Conservation (phyloP, 1,284 basidiomycete genomes). For the Cutaneotrichosporon cutaneum region DNA sequence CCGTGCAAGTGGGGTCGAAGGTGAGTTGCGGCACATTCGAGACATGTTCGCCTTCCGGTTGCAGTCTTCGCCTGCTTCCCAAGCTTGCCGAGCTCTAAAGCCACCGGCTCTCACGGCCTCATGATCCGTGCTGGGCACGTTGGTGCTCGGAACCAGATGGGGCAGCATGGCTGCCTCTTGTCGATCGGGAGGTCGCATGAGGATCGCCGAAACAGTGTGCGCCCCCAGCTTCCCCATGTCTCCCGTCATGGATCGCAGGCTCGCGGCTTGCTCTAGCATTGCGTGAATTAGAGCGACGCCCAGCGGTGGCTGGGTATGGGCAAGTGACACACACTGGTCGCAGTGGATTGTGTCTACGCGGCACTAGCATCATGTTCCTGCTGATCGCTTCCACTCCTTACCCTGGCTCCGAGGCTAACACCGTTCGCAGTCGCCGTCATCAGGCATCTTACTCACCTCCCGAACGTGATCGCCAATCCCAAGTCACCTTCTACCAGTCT, state of each 20-base stretch:
- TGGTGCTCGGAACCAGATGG: too few species aligned
- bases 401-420: background rate
- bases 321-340: background rate
- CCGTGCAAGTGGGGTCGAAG: slow-evolving; percentile 46
- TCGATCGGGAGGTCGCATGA: too few species aligned
- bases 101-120: background rate
- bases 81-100: background rate
- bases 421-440: slow-evolving; percentile 40
- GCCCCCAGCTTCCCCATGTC: too few species aligned
- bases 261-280: too few species aligned
- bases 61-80: background rate
- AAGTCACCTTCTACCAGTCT: slow-evolving; percentile 12
- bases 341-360: background rate
- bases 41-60: background rate
- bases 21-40: slow-evolving; percentile 33
- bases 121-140: background rate
- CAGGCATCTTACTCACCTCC: slow-evolving; percentile 40
- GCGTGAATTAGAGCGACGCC: background rate
- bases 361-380: background rate
- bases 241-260: too few species aligned
- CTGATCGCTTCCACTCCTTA: background rate
- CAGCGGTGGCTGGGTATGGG: background rate
- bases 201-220: too few species aligned
- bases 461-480: slow-evolving; percentile 27
- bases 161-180: too few species aligned